phyloP scores from a whole-genome alignment of 2,329 filamentous ascomycete species.

The Hypoxylon rubiginosum region DNA sequence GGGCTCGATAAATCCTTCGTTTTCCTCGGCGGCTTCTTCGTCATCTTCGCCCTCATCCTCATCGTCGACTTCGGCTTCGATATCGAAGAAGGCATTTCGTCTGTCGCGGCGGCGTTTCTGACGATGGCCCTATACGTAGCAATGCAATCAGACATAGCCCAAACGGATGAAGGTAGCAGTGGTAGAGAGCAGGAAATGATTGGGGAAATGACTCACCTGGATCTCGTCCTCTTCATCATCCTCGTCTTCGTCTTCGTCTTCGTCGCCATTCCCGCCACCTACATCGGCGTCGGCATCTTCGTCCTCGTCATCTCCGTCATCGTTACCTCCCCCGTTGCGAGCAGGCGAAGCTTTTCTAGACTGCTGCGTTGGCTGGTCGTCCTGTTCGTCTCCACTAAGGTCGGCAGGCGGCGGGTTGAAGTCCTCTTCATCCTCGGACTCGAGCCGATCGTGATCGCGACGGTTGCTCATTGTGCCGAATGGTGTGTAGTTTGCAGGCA shows the following conservation, averaged over 20 bases:
- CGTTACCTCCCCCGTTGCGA: constrained; percentile 51
- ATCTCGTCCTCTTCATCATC: constrained; percentile 71
- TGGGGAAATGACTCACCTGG: constrained; percentile 61
- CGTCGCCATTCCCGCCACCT: constrained; percentile 64
- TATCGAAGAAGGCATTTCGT: constrained; percentile 92
- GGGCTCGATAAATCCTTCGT: constrained; percentile 87
- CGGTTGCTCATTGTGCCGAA: constrained; percentile 61
- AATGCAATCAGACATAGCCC: constrained; percentile 12
- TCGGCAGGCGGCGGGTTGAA: constrained; percentile 88
- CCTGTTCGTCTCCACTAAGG: constrained; percentile 77
- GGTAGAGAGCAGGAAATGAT: neutral
- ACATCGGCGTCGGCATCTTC: constrained; percentile 63
- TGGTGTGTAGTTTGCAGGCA: constrained; percentile 23
- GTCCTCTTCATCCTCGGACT: constrained; percentile 84
- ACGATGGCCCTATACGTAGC: constrained; percentile 69
- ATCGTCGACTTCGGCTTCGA: constrained; percentile 97
- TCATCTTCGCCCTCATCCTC: constrained; percentile 90
- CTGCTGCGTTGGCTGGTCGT: constrained; percentile 43
- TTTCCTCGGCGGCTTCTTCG: constrained; percentile 87
- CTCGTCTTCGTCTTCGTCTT: constrained; percentile 72
- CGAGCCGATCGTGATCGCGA: constrained; percentile 62
- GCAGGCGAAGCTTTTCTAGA: constrained; percentile 44
- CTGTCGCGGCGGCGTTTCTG: constrained; percentile 84
- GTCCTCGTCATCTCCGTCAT: constrained; percentile 62
- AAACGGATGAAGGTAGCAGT: neutral